Base-by-base conservation (phyloP, 129 eudicot species). In the Flaveria trinervia region DNA sequence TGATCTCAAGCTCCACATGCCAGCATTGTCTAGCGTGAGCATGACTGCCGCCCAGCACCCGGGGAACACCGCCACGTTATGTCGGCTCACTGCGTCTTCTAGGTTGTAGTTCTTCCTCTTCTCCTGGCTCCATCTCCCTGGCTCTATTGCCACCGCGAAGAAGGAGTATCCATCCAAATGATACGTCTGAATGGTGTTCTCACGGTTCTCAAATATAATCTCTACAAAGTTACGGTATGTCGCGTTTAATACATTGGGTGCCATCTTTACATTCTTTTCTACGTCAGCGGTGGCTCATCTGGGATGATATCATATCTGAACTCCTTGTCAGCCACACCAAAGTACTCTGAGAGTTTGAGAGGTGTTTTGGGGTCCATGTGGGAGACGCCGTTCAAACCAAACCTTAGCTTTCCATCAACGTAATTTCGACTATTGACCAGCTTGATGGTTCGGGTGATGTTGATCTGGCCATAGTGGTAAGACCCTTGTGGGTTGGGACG, bases 401-500 rank as follows among this genome's bases (percentile, higher is more conserved):
- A 93, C 2, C 98, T 73, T n/a, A 93, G 92, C 88, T 90, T 93
- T 3, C 96, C 96, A 1, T 83, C 82, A 0, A 90, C 70, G 28
- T 57, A 61, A 39, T n/a, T 65, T 18, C 87, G 65, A 14, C 81
- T 67, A 80, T 83, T 90, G 28, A 72, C 82, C 25, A 93, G 60
- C 83, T 80, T 90, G 82, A 93, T 90, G 74, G 98, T 93, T 25
- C 98, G 94, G 22, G 98, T 93, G 83, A 93, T 93, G 85, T 90
- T 90, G 82, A 93, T 93, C 43, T 89, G 64, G 10, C 98, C 98
- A 26, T 92, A 92, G 75, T 89, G 96, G 88, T 92, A 92, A 1
- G 98, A 92, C 13, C 98, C 98, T 68, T 92, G 98, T 13, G 96
- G 98, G 85, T 92, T 92, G 23, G 96, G 98, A 3, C 98, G 88